Evolutionary conservation across 371 early-diverging fungal species (phyloP), one percentile per base, ranked within the genome.

Genomic region (Lichtheimia ornata): DNA sequence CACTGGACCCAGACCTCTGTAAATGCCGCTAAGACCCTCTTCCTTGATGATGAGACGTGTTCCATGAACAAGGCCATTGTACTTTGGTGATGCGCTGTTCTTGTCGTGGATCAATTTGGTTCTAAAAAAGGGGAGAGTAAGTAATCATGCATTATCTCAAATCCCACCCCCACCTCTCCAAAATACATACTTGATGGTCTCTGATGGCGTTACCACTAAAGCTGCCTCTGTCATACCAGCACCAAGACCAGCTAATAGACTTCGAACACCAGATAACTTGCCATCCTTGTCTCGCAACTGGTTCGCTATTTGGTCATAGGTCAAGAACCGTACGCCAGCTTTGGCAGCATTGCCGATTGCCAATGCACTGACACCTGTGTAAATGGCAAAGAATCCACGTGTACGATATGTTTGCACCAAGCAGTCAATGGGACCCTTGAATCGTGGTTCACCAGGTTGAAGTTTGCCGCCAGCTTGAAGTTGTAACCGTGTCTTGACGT

Each of bases 401-500:
- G 27, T 82, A 42, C 74, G 64, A 2, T 92, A 77, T 0, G 89
- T 91, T 13, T 84, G 74, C 9, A 76, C 73, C 13, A 91, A 69
- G 55, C 92, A 90, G 67, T 95, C 93, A 22, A 93, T 74, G 7
- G 96, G 94, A 5, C 95, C 95, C 49, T 80, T 80, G 81, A 89
- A 93, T 40, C 61, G 71, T 61, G 82, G 53, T 61, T 81, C 79
- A 6, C 78, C 81, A 17, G 74, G 69, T 35, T 69, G 71, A 9
- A 79, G 53, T 54, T 73, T 75, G 22, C 74, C 78, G 28, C 77
- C 82, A 4, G 85, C 87, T 64, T 93, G 94, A 3, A 96, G 84
- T 69, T 97, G 97, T 42, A 97, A 79, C 59, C 92, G 93, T 3
- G 97, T 97, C 69, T 97, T 97, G 53, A 94, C 90, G 69, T 88